These are phyloP conservation scores for Cladophialophora yegresii DNA, from an alignment of 2,329 filamentous ascomycete species.

Conservation along the genomic window DNA sequence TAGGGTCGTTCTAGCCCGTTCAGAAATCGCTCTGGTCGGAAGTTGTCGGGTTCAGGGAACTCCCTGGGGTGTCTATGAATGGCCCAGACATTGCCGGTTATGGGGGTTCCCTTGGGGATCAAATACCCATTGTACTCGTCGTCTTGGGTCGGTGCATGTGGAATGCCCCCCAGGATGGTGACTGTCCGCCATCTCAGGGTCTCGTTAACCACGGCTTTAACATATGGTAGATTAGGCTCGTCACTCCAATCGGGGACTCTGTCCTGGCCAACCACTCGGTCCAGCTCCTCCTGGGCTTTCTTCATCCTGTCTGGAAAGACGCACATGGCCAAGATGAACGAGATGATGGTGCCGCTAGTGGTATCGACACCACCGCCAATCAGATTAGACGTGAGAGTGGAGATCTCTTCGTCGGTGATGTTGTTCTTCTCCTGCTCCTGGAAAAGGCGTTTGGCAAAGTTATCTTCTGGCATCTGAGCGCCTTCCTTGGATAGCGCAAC, in stretches of 20 bases:
- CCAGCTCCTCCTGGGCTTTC: constrained; percentile 51
- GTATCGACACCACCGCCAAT: constrained; percentile 41
- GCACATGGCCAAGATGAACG: constrained; percentile 39
- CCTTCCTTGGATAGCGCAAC: constrained; percentile 56
- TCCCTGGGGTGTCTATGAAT: constrained; percentile 42
- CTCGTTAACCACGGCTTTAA: constrained; percentile 46
- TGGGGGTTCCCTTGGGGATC: constrained; percentile 51
- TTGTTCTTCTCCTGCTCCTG: constrained; percentile 51
- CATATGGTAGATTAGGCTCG: constrained; percentile 42
- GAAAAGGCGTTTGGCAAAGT: constrained; percentile 52
- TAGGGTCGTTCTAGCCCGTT: constrained; percentile 46
- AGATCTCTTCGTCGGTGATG: constrained; percentile 51
- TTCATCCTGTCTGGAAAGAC: constrained; percentile 53
- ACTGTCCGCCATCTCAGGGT: constrained; percentile 44
- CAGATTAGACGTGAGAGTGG: constrained; percentile 51
- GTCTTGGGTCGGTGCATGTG: constrained; percentile 46
- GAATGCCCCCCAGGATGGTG: constrained; percentile 40
- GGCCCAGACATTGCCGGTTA: constrained; percentile 36
- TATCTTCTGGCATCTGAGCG: constrained; percentile 43
- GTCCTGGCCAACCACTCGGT: constrained; percentile 45
- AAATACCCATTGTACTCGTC: constrained; percentile 54
- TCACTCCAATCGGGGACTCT: constrained; percentile 45
- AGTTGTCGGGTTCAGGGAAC: constrained; percentile 45
- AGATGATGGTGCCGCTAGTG: constrained; percentile 39
- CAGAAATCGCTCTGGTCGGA: constrained; percentile 50